Conservation (phyloP, 2,329 filamentous ascomycete species). For the Curvularia sp. region DNA sequence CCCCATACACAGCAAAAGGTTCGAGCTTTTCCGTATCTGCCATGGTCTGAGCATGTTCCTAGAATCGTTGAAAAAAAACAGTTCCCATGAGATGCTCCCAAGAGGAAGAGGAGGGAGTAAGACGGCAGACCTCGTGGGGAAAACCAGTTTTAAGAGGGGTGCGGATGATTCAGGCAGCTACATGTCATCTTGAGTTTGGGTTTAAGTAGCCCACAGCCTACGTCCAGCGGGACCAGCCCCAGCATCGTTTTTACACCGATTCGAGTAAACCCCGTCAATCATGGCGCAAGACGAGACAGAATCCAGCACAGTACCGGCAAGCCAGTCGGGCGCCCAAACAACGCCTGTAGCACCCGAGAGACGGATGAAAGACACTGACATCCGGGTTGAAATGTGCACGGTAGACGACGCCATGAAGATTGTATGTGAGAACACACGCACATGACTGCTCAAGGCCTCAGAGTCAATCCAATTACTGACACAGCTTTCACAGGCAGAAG, state of each 20-base stretch:
- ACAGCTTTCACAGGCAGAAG: constrained; percentile 32
- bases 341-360: constrained; percentile 28
- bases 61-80: not conserved
- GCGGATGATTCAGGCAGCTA: constrained; percentile 2
- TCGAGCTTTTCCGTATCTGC: no score
- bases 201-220: not conserved
- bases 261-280: rapidly evolving
- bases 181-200: not conserved
- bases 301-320: constrained; percentile 26
- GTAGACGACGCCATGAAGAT: constrained; percentile 28
- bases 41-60: not conserved
- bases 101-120: not conserved
- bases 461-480: not conserved
- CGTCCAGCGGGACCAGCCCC: not conserved
- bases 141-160: not conserved
- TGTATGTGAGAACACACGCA: constrained; percentile 21
- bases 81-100: not conserved
- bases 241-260: not conserved
- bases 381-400: constrained; percentile 27
- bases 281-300: constrained; percentile 27
- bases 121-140: not conserved
- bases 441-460: not conserved
- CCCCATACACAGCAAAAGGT: not conserved
- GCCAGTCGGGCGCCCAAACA: constrained; percentile 21
- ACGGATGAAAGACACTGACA: constrained; percentile 27